Conservation (phyloP, 2,329 filamentous ascomycete genomes). For the Calonectria montana region DNA sequence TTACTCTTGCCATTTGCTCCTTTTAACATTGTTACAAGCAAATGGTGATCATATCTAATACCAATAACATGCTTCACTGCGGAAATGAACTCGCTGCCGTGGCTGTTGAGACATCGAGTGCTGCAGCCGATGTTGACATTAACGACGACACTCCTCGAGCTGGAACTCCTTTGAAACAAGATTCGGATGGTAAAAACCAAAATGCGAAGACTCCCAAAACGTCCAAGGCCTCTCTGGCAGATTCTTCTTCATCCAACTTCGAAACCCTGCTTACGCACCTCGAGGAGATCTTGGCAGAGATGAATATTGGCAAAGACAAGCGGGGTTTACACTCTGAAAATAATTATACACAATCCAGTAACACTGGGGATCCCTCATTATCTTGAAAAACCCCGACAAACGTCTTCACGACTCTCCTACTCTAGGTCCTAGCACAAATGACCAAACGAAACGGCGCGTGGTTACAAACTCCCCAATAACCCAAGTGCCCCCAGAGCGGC, state of each 20-base stretch:
- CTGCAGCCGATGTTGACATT: neutral
- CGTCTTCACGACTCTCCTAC: neutral
- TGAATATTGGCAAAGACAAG: neutral
- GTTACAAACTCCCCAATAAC: neutral
- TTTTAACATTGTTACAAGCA: too few species aligned
- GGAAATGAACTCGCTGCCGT: neutral
- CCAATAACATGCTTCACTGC: neutral
- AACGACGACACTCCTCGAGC: conserved; percentile 1
- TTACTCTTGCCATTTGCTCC: neutral
- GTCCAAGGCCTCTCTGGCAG: neutral
- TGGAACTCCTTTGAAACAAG: neutral
- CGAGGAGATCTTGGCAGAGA: neutral
- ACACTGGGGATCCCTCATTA: neutral
- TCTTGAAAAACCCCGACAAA: too few species aligned
- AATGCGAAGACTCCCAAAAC: neutral
- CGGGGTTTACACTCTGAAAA: neutral
- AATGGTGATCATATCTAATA: neutral
- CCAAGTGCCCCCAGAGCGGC: neutral
- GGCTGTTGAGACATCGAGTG: neutral
- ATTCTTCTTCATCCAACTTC: neutral
- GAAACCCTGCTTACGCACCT: neutral
- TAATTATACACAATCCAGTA: neutral
- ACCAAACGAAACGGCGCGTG: neutral
- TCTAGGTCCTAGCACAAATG: neutral
- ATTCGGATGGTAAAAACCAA: neutral